A percentile compares a stretch with the other conserved stretches of the same genome.
phyloP scores from a whole-genome alignment of 352 stramenopile species.

The Pilasporangium apinafurcum region DNA sequence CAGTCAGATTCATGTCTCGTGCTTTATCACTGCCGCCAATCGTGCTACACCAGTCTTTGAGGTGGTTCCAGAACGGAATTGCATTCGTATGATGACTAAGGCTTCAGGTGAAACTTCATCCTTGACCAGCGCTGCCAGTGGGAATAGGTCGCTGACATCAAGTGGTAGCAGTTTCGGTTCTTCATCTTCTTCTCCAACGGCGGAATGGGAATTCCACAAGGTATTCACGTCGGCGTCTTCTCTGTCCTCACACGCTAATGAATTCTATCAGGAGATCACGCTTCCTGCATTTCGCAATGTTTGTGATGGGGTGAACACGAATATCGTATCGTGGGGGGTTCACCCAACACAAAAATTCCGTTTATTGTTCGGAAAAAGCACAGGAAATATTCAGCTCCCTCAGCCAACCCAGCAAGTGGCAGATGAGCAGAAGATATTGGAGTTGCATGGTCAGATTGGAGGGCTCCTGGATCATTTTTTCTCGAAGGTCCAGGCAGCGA shows the following conservation, averaged over 20 bases:
- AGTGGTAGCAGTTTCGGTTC: background rate
- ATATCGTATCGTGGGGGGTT: conserved; percentile 54
- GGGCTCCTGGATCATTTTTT: conserved; percentile 50
- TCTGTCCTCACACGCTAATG: conserved; percentile 22
- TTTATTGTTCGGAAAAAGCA: conserved; percentile 58
- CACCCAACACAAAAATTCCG: conserved; percentile 71
- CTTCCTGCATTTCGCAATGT: conserved; percentile 31
- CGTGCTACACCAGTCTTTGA: conserved; percentile 57
- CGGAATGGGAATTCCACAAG: conserved; percentile 56
- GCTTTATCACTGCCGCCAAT: conserved; percentile 68
- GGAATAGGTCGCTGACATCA: background rate
- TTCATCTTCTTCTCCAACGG: conserved; percentile 4
- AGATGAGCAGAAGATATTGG: conserved; percentile 29
- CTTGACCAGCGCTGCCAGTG: background rate
- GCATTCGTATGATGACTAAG: conserved; percentile 38
- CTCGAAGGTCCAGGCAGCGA: background rate
- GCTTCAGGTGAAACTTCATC: conserved; percentile 7
- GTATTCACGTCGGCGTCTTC: conserved; percentile 53
- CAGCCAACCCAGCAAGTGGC: background rate
- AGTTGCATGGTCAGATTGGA: conserved; percentile 51
- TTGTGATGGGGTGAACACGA: conserved; percentile 51
- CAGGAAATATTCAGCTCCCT: conserved; percentile 4
- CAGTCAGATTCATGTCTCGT: conserved; percentile 52
- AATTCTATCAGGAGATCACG: conserved; percentile 59
- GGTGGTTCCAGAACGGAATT: conserved; percentile 30